Percentiles rank a stretch among this genome's conserved stretches.
Conservation (phyloP, 202 grass and related monocot genomes). For the Cymbopogon flexuosus region DNA sequence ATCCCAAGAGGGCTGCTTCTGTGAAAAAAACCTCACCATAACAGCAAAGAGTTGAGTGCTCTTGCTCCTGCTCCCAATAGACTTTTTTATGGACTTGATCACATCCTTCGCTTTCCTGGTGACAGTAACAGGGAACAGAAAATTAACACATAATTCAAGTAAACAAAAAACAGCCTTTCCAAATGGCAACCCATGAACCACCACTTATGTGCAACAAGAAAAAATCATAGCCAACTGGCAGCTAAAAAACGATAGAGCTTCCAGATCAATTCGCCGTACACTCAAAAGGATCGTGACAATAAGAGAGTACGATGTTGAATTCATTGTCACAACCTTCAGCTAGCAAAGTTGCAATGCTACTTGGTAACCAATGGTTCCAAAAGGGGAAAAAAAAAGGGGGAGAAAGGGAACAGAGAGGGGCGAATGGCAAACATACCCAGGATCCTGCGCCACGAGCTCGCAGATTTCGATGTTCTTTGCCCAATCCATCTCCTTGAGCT, state of each 20-base stretch:
- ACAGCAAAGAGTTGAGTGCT: conserved; percentile 77
- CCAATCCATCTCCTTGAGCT: conserved; percentile 94
- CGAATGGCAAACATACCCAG: conserved; percentile 42
- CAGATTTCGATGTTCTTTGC: conserved; percentile 96
- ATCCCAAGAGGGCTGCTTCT: not conserved
- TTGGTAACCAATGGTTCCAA: not conserved
- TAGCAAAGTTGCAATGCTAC: conserved; percentile 7
- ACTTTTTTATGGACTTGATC: conserved; percentile 89
- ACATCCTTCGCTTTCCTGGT: conserved; percentile 84
- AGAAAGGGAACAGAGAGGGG: not conserved
- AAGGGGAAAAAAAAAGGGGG: not conserved
- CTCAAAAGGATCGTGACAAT: conserved; percentile 6
- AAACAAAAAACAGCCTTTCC: conserved; percentile 24
- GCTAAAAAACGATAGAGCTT: not conserved
- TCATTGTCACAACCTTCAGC: not conserved
- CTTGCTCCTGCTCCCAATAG: conserved; percentile 56
- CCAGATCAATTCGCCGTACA: conserved; percentile 21
- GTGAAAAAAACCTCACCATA: conserved; percentile 59
- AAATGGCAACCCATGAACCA: conserved; percentile 37
- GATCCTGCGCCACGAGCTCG: conserved; percentile 78
- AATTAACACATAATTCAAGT: not conserved
- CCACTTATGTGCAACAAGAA: not conserved
- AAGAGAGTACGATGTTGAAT: not conserved
- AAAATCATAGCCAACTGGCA: conserved; percentile 13
- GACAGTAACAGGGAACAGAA: conserved; percentile 25